A percentile compares a stretch with the other conserved stretches of the same genome.
phyloP scores from a whole-genome alignment of 768 basidiomycete species.

The Mycena filopes region DNA sequence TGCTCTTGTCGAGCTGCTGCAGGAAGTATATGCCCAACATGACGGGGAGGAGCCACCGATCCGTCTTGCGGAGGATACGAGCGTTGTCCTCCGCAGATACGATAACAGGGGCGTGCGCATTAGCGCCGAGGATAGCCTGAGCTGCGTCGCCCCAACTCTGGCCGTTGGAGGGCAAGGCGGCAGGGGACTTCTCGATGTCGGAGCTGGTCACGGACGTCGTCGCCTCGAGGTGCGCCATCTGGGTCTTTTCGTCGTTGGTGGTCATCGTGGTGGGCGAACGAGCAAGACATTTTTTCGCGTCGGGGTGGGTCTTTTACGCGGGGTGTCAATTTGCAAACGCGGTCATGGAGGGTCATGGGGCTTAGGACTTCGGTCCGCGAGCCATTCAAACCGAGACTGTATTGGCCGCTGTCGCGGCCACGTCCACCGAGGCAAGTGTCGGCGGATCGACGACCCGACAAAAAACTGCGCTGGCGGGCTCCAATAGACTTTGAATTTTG shows the following conservation, averaged over 20 bases:
- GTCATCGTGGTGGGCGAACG: constrained; percentile 12
- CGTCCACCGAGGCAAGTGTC: too few relatives aligned
- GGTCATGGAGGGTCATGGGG: too few relatives aligned
- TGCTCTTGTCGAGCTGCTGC: constrained; percentile 34
- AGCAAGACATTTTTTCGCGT: too few relatives aligned
- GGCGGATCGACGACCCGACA: too few relatives aligned
- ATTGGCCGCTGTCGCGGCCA: too few relatives aligned
- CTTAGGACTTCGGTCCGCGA: too few relatives aligned
- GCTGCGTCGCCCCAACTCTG: constrained; percentile 31
- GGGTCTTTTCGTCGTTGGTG: constrained; percentile 26
- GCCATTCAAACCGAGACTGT: too few relatives aligned
- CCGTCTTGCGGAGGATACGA: constrained; percentile 33
- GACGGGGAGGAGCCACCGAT: constrained; percentile 27
- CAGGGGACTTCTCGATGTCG: too few relatives aligned
- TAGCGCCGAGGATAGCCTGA: constrained; percentile 27
- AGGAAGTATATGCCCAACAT: constrained; percentile 34
- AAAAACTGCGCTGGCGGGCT: too few relatives aligned
- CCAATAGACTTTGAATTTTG: too few relatives aligned
- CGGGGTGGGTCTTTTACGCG: too few relatives aligned
- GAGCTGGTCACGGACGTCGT: neutral
- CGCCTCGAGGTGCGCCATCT: neutral
- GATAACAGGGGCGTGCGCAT: constrained; percentile 21
- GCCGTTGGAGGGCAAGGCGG: neutral
- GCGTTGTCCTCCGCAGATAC: constrained; percentile 32
- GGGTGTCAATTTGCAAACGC: too few relatives aligned